A percentile compares a stretch with the other conserved stretches of the same genome.
Conservation (phyloP, 2,329 filamentous ascomycete species). For the Phialemoniopsis sp. region DNA sequence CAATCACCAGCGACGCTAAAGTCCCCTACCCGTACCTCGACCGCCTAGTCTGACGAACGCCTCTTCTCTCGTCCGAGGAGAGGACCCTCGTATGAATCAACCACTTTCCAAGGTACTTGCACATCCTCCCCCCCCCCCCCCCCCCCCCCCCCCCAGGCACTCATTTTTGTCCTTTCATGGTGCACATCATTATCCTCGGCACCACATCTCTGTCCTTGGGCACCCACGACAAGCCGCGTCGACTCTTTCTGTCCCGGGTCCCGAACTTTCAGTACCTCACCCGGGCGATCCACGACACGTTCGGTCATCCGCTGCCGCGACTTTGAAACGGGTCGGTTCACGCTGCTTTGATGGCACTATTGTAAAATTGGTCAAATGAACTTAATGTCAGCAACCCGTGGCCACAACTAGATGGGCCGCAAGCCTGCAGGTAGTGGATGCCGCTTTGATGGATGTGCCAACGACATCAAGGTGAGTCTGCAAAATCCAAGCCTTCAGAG, state of each 20-base stretch:
- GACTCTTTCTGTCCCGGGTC: not conserved
- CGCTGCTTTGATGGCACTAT: no score
- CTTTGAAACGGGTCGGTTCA: no score
- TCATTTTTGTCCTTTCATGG: slow-evolving; percentile 2
- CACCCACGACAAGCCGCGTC: not conserved
- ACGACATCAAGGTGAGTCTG: no score
- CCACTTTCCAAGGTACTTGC: slow-evolving; percentile 37
- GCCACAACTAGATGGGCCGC: no score
- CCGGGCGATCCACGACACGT: not conserved
- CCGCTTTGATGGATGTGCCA: no score
- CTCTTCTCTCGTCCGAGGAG: slow-evolving; percentile 1
- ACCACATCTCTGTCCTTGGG: not conserved
- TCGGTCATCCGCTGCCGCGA: no score
- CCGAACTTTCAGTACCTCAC: not conserved
- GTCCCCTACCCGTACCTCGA: not conserved
- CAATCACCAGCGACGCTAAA: no score
- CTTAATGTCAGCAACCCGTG: no score
- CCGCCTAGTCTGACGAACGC: not conserved
- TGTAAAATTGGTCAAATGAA: no score
- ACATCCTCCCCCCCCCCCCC: slow-evolving; percentile 8
- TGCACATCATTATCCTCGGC: not conserved
- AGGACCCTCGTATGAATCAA: slow-evolving; percentile 34
- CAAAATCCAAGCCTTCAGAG: no score
- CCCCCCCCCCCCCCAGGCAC: slow-evolving; percentile 9
- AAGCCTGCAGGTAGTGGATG: no score